Percentiles rank a stretch among this genome's conserved stretches.
These are phyloP conservation scores for Acorus calamus DNA, from an alignment of 106 monocot genomes.

Conservation along the genomic window DNA sequence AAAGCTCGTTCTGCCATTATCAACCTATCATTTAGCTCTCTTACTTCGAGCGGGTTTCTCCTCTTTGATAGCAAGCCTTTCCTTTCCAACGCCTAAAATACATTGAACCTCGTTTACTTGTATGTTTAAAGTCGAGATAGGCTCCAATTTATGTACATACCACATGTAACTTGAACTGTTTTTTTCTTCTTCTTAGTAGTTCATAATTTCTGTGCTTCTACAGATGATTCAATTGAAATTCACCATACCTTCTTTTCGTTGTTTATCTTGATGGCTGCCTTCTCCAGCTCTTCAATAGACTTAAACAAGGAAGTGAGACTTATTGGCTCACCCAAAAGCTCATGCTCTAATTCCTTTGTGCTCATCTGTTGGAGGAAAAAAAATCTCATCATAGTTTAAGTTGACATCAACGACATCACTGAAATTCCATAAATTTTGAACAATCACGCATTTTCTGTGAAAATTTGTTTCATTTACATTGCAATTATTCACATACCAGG, in stretches of 20 bases:
- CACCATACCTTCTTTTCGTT: conserved; percentile 38
- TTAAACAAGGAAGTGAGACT: conserved; percentile 41
- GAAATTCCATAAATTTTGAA: neutral
- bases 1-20: conserved; percentile 81
- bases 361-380: conserved; percentile 16
- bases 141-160: too few relatives aligned
- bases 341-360: conserved; percentile 29
- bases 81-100: conserved; percentile 34
- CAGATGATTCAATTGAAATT: too few relatives aligned
- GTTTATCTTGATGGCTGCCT: conserved; percentile 36
- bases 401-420: neutral
- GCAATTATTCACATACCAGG: conserved; percentile 25
- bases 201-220: too few relatives aligned
- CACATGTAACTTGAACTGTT: too few relatives aligned
- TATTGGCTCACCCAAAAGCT: conserved; percentile 18
- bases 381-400: neutral
- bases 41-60: conserved; percentile 29
- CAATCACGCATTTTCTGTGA: too few relatives aligned
- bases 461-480: too few relatives aligned
- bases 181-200: too few relatives aligned
- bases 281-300: conserved; percentile 43
- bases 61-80: conserved; percentile 16
- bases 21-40: conserved; percentile 59
- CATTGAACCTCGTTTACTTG: neutral
- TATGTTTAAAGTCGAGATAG: too few relatives aligned